A percentile compares a stretch with the other conserved stretches of the same genome.
Evolutionary conservation across 345 rosid species (phyloP).

Genomic region (Ricinus communis): DNA sequence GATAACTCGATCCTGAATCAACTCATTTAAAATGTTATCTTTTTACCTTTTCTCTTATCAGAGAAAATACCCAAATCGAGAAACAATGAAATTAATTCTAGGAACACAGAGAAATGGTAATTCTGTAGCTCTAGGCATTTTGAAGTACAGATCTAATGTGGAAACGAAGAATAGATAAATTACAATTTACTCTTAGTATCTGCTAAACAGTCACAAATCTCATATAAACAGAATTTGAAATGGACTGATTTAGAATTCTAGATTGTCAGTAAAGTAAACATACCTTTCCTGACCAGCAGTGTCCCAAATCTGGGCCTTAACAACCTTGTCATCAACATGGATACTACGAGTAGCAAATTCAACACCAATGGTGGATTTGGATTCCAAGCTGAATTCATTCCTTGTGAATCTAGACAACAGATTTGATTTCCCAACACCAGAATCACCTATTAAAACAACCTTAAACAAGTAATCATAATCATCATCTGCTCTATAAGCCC

Average conservation of each 20-base stretch:
- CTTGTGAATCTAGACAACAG: constrained; percentile 29
- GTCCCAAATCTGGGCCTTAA: constrained; percentile 35
- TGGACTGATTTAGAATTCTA: not conserved
- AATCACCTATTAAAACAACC: constrained; percentile 29
- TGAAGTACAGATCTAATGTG: constrained; percentile 3
- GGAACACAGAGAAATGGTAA: not conserved
- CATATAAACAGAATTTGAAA: constrained; percentile 12
- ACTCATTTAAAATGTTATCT: not conserved
- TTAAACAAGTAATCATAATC: constrained; percentile 31
- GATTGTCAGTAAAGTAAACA: not conserved
- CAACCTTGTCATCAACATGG: constrained; percentile 32
- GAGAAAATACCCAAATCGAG: not conserved
- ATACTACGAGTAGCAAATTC: constrained; percentile 33
- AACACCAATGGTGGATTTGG: constrained; percentile 33
- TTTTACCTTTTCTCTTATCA: too few relatives aligned
- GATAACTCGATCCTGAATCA: not conserved
- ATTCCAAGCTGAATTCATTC: constrained; percentile 31
- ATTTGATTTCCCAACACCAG: constrained; percentile 34
- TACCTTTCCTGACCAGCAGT: constrained; percentile 34
- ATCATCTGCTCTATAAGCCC: constrained; percentile 29
- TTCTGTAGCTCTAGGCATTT: not conserved
- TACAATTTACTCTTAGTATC: not conserved
- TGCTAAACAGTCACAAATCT: too few relatives aligned
- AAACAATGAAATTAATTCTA: too few relatives aligned
- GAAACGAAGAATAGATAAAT: not conserved